Evolutionary conservation across 257 asterid genomes (phyloP).

Genomic region (Ballota nigra): DNA sequence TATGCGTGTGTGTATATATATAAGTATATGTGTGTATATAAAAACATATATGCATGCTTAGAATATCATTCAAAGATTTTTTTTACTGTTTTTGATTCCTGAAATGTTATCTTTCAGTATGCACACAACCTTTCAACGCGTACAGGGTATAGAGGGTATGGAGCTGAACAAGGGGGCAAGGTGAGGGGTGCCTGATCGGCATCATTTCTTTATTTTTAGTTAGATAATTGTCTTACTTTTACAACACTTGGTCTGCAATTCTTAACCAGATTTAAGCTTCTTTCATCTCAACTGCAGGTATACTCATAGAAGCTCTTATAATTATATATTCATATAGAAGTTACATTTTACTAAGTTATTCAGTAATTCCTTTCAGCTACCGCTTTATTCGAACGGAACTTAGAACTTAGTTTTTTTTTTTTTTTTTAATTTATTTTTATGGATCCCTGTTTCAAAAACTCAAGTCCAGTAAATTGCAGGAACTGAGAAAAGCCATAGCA

Average conservation of each 20-base stretch:
- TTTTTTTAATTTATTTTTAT: too few species aligned
- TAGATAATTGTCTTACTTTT: not conserved
- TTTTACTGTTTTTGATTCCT: not conserved
- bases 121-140: constrained; percentile 66
- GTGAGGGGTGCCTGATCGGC: constrained; percentile 28
- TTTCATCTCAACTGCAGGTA: not conserved
- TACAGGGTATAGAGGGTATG: constrained; percentile 77
- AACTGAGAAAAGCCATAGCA: constrained; percentile 61
- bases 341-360: not conserved
- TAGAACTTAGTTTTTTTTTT: not conserved
- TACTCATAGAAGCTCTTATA: not conserved
- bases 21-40: not conserved
- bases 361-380: not conserved
- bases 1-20: not conserved
- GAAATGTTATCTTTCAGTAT: constrained; percentile 44
- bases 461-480: constrained; percentile 35
- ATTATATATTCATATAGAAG: not conserved
- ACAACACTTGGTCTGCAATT: not conserved
- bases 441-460: not conserved
- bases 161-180: constrained; percentile 80
- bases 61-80: not conserved
- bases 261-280: not conserved
- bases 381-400: not conserved
- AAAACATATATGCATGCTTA: not conserved
- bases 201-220: not conserved